A percentile compares a stretch with the other conserved stretches of the same genome.
phyloP scores from a whole-genome alignment of 108 stramenopile species.

The Cyclostephanos tholiformis region DNA sequence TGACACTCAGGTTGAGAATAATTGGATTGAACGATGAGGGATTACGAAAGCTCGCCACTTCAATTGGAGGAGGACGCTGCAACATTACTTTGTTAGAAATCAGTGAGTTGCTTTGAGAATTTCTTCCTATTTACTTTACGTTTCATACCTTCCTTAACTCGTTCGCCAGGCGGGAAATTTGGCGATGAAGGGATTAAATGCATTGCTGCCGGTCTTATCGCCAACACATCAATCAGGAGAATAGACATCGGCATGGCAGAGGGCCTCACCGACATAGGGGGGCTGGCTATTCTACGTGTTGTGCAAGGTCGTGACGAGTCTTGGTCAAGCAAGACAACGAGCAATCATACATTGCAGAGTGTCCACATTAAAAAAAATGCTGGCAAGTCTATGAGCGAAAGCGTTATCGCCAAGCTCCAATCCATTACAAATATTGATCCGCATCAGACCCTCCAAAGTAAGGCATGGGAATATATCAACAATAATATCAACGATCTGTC shows the following conservation, averaged over 20 bases:
- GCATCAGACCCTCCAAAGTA: slow-evolving; percentile 28
- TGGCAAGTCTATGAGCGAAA: slow-evolving; percentile 13
- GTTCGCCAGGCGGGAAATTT: slow-evolving; percentile 15
- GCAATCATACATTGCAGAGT: slow-evolving; percentile 39
- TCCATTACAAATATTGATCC: slow-evolving; percentile 19
- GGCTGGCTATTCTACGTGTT: slow-evolving; percentile 18
- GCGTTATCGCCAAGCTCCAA: slow-evolving; percentile 22
- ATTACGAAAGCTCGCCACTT: neutral
- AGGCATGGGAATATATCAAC: slow-evolving; percentile 32
- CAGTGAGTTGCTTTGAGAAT: neutral
- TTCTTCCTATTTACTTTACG: neutral
- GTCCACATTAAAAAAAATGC: slow-evolving; percentile 34
- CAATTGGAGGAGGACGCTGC: neutral
- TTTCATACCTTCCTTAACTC: neutral
- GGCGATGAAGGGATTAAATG: slow-evolving; percentile 33
- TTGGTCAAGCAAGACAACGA: slow-evolving; percentile 23
- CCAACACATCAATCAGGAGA: slow-evolving; percentile 29
- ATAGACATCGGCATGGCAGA: slow-evolving; percentile 30
- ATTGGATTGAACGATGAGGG: slow-evolving; percentile 11
- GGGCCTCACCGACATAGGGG: slow-evolving; percentile 25
- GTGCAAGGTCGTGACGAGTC: slow-evolving; percentile 23
- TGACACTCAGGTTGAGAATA: slow-evolving; percentile 13
- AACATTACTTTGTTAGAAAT: neutral
- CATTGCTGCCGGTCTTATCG: slow-evolving; percentile 38
- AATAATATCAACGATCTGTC: slow-evolving; percentile 27